Evolutionary conservation across 257 asterid species (phyloP).

Genomic region (Echium plantagineum): DNA sequence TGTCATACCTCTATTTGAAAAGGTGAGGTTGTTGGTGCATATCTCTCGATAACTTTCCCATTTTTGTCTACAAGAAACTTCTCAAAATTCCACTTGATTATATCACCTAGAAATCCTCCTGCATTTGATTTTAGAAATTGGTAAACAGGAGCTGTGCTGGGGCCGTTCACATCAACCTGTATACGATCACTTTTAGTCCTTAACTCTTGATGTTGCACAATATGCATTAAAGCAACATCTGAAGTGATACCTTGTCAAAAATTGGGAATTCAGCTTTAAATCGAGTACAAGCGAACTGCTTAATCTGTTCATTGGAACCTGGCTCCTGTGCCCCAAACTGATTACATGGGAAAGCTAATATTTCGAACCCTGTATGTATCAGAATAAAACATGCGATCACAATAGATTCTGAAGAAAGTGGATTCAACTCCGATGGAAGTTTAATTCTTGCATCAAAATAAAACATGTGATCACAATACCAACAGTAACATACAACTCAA

Average conservation of each 20-base stretch:
- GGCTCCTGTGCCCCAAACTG: conserved; percentile 98
- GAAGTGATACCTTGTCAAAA: conserved; percentile 59
- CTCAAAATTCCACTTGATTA: conserved; percentile 94
- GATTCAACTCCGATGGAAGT: neutral
- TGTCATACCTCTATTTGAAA: conserved; percentile 70
- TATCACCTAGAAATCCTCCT: conserved; percentile 79
- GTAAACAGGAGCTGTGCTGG: conserved; percentile 86
- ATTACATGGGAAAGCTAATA: conserved; percentile 94
- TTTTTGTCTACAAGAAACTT: conserved; percentile 85
- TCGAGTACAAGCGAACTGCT: conserved; percentile 77
- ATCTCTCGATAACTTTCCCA: conserved; percentile 83
- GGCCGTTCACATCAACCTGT: conserved; percentile 95
- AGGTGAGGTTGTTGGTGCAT: conserved; percentile 84
- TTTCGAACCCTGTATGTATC: conserved; percentile 79
- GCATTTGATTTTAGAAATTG: conserved; percentile 69
- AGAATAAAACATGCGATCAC: neutral
- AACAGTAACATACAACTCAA: too few relatives aligned
- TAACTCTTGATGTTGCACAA: neutral
- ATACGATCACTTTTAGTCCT: conserved; percentile 11
- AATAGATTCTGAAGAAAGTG: neutral
- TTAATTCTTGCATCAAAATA: too few relatives aligned
- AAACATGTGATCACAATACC: too few relatives aligned
- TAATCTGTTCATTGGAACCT: conserved; percentile 74
- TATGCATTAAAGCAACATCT: neutral
- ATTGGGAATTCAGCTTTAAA: conserved; percentile 89